Evolutionary conservation across 306 rosid species (phyloP).

Genomic region (Carpinus viminea): DNA sequence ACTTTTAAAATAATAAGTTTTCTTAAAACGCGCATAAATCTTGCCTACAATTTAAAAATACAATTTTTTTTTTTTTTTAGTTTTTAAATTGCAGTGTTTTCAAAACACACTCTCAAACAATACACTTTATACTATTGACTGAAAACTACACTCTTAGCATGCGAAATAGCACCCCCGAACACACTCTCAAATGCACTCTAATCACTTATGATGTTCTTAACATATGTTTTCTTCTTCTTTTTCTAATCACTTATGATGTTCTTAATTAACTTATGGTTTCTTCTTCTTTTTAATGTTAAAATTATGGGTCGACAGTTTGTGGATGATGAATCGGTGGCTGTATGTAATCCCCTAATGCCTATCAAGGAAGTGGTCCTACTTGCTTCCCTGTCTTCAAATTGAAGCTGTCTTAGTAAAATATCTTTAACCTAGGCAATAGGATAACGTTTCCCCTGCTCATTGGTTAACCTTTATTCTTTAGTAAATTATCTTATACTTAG

Average conservation of each 20-base stretch:
- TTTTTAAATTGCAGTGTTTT: no score
- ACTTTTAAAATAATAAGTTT: no score
- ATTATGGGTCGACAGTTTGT: not conserved
- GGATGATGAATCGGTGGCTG: not conserved
- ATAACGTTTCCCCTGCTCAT: not conserved
- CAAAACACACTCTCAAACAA: no score
- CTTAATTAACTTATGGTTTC: not conserved
- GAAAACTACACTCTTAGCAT: no score
- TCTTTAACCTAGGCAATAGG: not conserved
- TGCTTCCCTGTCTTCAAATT: not conserved
- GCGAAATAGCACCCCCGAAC: no score
- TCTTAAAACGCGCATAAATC: no score
- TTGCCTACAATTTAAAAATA: no score
- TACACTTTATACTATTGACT: no score
- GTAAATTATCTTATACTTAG: not conserved
- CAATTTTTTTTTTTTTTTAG: no score
- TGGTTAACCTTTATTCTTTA: not conserved
- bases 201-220: no score
- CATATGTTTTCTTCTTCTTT: no score
- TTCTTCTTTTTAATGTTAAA: not conserved
- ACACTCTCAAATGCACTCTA: no score
- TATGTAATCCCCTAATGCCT: not conserved
- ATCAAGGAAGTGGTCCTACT: slow-evolving; percentile 1
- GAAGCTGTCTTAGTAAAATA: not conserved
- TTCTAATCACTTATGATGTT: not conserved